A percentile compares a stretch with the other conserved stretches of the same genome.
Conservation (phyloP, 192 early-diverging fungal species). For the Obelidium mucronatum region DNA sequence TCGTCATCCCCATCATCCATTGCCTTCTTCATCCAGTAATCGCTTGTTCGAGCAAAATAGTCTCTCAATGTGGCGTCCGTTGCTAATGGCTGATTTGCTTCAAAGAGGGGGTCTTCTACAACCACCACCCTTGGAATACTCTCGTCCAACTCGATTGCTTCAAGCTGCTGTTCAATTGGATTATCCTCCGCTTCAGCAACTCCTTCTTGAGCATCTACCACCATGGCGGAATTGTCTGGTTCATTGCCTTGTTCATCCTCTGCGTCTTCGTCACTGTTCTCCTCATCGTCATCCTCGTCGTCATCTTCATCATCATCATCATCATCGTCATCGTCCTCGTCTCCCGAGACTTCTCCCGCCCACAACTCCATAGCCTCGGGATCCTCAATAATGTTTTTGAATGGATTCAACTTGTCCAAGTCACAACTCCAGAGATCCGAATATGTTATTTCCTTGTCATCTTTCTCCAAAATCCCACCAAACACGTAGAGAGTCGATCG, state of each 20-base stretch:
- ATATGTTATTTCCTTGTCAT: conserved; percentile 66
- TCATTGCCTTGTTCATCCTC: neutral
- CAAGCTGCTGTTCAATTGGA: conserved; percentile 51
- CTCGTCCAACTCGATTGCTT: conserved; percentile 49
- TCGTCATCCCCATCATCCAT: conserved; percentile 26
- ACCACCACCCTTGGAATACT: conserved; percentile 30
- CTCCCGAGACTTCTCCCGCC: conserved; percentile 52
- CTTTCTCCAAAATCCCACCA: conserved; percentile 73
- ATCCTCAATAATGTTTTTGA: conserved; percentile 52
- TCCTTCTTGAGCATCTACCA: conserved; percentile 23
- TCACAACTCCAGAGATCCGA: conserved; percentile 68
- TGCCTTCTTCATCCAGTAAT: conserved; percentile 26
- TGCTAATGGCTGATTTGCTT: conserved; percentile 22
- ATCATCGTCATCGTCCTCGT: conserved; percentile 40
- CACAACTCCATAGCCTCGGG: conserved; percentile 52
- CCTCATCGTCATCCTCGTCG: conserved; percentile 39
- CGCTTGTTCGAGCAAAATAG: conserved; percentile 34
- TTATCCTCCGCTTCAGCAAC: conserved; percentile 19
- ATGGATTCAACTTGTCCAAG: conserved; percentile 71
- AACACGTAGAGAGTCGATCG: conserved; percentile 63
- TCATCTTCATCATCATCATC: conserved; percentile 41
- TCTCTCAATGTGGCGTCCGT: conserved; percentile 32
- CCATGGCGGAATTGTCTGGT: neutral
- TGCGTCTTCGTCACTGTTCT: conserved; percentile 39
- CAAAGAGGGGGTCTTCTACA: conserved; percentile 44